These are phyloP conservation scores for Tetrahymena thermophila DNA, from an alignment of 73 alveolate genomes.

Conservation along the genomic window DNA sequence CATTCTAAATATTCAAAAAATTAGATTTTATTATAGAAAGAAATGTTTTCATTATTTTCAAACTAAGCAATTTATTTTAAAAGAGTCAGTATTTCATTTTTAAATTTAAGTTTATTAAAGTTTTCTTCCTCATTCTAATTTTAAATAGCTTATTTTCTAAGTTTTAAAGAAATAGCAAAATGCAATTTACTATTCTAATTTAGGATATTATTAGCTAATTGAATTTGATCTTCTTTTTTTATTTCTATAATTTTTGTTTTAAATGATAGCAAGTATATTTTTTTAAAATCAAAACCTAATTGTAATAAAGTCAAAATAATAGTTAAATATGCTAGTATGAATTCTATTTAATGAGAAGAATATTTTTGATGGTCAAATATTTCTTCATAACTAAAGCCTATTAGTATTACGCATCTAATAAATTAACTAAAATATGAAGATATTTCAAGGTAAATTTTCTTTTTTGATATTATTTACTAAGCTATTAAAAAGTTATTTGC, in stretches of 20 bases:
- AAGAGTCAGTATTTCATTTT: neutral
- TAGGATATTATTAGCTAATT: too few species aligned
- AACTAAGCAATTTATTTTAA: neutral
- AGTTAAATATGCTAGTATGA: neutral
- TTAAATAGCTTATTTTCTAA: too few species aligned
- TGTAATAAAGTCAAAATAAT: neutral
- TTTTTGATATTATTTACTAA: neutral
- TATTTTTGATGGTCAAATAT: neutral
- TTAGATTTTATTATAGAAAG: neutral
- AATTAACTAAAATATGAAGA: neutral
- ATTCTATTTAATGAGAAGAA: too few species aligned
- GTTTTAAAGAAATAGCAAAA: too few species aligned
- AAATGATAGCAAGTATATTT: too few species aligned
- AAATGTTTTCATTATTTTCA: too few species aligned
- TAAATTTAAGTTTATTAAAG: too few species aligned
- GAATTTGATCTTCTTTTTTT: too few species aligned
- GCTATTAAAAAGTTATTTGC: too few species aligned
- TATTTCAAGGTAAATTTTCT: neutral
- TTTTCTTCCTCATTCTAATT: too few species aligned
- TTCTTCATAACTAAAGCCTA: neutral
- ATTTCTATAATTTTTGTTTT: neutral
- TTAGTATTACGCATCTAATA: neutral
- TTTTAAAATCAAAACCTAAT: neutral
- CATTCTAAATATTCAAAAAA: too few species aligned
- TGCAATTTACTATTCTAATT: too few species aligned